Evolutionary conservation across 352 stramenopile genomes (phyloP).

Genomic region (Pythium phragmitis): DNA sequence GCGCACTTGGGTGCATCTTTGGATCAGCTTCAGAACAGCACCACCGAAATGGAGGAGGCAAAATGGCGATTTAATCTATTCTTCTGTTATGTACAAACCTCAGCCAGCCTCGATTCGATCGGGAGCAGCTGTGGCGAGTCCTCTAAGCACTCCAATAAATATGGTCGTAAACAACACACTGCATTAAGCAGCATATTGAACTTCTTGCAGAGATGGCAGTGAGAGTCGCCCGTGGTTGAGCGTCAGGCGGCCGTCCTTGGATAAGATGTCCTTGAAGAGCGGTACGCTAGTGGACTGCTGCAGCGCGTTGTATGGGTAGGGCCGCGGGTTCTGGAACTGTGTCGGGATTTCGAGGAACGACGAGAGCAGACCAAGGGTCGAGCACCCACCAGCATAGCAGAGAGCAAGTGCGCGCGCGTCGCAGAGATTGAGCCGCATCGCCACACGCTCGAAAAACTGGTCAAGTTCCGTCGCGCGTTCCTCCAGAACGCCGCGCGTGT

Average conservation of each 20-base stretch:
- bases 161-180: neutral
- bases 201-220: constrained; percentile 31
- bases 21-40: no score
- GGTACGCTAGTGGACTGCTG: constrained; percentile 34
- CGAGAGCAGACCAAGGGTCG: constrained; percentile 40
- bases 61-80: no score
- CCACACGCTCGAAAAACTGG: constrained; percentile 59
- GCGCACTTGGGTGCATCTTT: no score
- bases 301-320: constrained; percentile 28
- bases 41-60: no score
- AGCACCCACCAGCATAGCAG: constrained; percentile 47
- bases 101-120: neutral
- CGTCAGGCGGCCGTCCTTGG: constrained; percentile 20
- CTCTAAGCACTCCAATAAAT: no score
- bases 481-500: constrained; percentile 42
- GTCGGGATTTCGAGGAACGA: constrained; percentile 53
- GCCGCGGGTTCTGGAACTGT: constrained; percentile 15
- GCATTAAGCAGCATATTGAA: constrained; percentile 4
- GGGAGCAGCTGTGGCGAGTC: neutral
- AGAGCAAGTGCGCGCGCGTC: constrained; percentile 38
- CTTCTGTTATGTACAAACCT: no score
- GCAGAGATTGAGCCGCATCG: constrained; percentile 70
- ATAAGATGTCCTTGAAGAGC: constrained; percentile 28
- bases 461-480: constrained; percentile 50
- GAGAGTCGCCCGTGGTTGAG: constrained; percentile 34